Evolutionary conservation across 2,329 filamentous ascomycete species (phyloP).

Genomic region (Fusarium buxicola): DNA sequence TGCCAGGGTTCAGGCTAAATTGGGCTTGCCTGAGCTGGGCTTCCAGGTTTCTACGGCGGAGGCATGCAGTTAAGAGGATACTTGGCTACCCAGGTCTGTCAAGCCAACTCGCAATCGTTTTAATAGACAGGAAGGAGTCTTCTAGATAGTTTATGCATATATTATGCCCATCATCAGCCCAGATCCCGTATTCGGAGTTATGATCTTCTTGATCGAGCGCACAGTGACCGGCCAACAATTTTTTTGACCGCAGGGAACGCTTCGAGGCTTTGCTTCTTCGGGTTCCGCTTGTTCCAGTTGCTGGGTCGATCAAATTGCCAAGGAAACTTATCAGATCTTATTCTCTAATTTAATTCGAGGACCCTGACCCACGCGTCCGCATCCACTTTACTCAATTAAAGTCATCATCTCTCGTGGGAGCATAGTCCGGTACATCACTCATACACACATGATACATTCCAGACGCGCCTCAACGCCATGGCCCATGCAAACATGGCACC

Average conservation of each 20-base stretch:
- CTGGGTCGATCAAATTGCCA: slow-evolving; percentile 42
- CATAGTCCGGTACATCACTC: slow-evolving; percentile 16
- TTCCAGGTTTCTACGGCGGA: slow-evolving; percentile 9
- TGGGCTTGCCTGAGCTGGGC: slow-evolving; percentile 15
- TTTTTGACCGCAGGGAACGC: neutral
- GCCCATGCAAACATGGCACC: slow-evolving; percentile 14
- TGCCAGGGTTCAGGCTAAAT: neutral
- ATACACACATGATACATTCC: slow-evolving; percentile 32
- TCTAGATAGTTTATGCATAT: no score
- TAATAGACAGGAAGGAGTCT: no score
- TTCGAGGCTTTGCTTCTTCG: slow-evolving; percentile 6
- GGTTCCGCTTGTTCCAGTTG: slow-evolving; percentile 19
- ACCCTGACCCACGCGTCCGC: slow-evolving; percentile 4
- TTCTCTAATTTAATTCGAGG: slow-evolving; percentile 26
- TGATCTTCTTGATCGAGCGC: no score
- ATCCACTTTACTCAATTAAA: slow-evolving; percentile 37
- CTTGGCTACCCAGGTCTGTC: no score
- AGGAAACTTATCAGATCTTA: slow-evolving; percentile 45
- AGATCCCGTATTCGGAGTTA: no score
- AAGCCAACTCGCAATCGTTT: no score
- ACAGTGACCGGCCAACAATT: no score
- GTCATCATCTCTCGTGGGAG: slow-evolving; percentile 11
- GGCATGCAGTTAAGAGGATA: neutral
- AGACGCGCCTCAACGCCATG: slow-evolving; percentile 17
- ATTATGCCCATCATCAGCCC: no score